Conservation (phyloP, 2,329 filamentous ascomycete species). For the Acrocalymma vagum region DNA sequence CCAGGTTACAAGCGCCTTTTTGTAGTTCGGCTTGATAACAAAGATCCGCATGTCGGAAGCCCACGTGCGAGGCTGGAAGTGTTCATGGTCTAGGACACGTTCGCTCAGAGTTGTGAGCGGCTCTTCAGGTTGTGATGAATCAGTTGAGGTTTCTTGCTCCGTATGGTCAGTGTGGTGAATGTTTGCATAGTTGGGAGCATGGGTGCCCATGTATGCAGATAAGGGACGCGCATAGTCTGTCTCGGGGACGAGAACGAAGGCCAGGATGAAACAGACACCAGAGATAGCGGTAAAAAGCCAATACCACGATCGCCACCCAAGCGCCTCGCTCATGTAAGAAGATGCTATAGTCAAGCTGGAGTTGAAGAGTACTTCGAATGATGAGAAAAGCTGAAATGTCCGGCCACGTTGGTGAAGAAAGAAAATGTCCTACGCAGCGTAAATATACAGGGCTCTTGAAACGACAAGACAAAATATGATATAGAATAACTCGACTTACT, state of each 20-base stretch:
- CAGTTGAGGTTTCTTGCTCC: not conserved
- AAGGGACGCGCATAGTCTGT: slow-evolving; percentile 12
- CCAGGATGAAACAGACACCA: slow-evolving; percentile 13
- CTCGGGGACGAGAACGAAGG: slow-evolving; percentile 14
- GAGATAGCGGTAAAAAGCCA: slow-evolving; percentile 12
- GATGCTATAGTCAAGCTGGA: slow-evolving; percentile 13
- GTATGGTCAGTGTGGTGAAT: slow-evolving; percentile 4
- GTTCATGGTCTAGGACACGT: slow-evolving; percentile 5
- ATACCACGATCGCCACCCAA: slow-evolving; percentile 14
- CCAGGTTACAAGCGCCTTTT: slow-evolving; percentile 8
- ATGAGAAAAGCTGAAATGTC: slow-evolving; percentile 13
- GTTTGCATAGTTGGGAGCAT: slow-evolving; percentile 6
- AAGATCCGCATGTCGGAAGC: slow-evolving; percentile 10
- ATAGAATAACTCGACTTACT: no score
- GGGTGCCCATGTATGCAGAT: slow-evolving; percentile 10
- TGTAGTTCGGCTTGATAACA: slow-evolving; percentile 10
- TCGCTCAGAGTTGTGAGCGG: slow-evolving; percentile 11
- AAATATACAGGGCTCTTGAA: no score
- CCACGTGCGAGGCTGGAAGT: slow-evolving; percentile 7
- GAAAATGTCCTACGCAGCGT: slow-evolving; percentile 15
- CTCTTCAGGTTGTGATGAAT: not conserved
- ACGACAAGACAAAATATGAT: no score
- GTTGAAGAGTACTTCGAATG: slow-evolving; percentile 11
- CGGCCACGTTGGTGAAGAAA: slow-evolving; percentile 16
- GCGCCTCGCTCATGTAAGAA: slow-evolving; percentile 11